Evolutionary conservation across 345 rosid genomes (phyloP).

Genomic region (Salix suchowensis): DNA sequence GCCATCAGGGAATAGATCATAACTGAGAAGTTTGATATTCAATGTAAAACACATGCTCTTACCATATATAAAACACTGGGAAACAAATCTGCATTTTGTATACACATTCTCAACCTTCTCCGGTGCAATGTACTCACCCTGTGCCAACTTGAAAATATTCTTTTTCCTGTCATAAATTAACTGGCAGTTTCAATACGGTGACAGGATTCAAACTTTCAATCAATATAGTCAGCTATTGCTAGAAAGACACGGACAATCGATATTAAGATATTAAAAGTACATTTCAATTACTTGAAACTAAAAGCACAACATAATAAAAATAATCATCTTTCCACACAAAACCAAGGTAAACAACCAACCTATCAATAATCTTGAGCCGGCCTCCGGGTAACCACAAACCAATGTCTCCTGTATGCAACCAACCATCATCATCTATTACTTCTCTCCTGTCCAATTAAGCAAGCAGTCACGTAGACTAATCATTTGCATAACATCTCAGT

Average conservation of each 20-base stretch:
- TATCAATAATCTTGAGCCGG: conserved; percentile 47
- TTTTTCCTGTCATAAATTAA: conserved; percentile 25
- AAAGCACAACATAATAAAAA: not conserved
- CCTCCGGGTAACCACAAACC: conserved; percentile 47
- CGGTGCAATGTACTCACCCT: conserved; percentile 47
- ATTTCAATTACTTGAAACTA: too few relatives aligned
- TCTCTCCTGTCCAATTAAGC: conserved; percentile 36
- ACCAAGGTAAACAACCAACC: conserved; percentile 2
- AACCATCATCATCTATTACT: conserved; percentile 34
- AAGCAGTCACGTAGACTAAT: conserved; percentile 11
- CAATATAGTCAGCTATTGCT: not conserved
- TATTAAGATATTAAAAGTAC: not conserved
- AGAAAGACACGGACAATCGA: not conserved
- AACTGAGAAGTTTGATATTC: conserved; percentile 2
- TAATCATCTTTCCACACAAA: not conserved
- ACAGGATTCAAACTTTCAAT: not conserved
- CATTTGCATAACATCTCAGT: not conserved
- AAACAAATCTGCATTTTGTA: conserved; percentile 37
- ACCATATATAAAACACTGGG: conserved; percentile 44
- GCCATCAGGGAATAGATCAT: conserved; percentile 12
- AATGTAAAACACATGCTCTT: not conserved
- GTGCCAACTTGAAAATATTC: conserved; percentile 52
- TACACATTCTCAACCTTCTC: conserved; percentile 45
- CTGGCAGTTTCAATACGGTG: not conserved
- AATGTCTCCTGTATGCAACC: conserved; percentile 51